Evolutionary conservation across 257 asterid genomes (phyloP).

Genomic region (Nicotiana tabacum): DNA sequence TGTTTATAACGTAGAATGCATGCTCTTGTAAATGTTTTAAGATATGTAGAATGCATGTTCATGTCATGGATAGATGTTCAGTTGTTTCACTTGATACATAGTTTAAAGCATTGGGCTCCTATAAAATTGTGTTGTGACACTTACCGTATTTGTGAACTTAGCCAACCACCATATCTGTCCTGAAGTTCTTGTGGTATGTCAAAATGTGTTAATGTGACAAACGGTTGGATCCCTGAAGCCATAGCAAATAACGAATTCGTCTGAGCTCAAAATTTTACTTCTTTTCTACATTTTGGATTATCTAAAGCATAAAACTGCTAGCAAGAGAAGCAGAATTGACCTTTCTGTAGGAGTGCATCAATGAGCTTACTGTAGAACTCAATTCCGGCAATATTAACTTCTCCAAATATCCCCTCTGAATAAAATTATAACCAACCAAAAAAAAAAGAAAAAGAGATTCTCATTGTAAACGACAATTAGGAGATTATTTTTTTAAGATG

Average conservation of each 20-base stretch:
- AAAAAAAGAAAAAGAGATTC: neutral
- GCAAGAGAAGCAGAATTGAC: slow-evolving; percentile 9
- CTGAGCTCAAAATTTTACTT: too few relatives aligned
- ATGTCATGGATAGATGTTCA: too few relatives aligned
- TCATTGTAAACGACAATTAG: neutral
- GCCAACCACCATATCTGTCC: slow-evolving; percentile 63
- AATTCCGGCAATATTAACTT: slow-evolving; percentile 47
- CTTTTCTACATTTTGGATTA: neutral
- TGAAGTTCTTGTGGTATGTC: slow-evolving; percentile 74
- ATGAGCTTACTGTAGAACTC: slow-evolving; percentile 49
- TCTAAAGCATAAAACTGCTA: neutral
- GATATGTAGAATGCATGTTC: too few relatives aligned
- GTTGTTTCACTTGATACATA: too few relatives aligned
- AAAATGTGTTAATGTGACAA: slow-evolving; percentile 50
- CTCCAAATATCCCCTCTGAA: slow-evolving; percentile 56
- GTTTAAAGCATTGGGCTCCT: too few relatives aligned
- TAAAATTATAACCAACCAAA: neutral
- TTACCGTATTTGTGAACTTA: slow-evolving; percentile 42
- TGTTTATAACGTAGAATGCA: too few relatives aligned
- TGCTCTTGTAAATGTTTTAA: too few relatives aligned
- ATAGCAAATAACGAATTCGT: neutral
- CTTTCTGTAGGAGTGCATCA: slow-evolving; percentile 46
- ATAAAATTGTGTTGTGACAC: too few relatives aligned
- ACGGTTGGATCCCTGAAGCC: slow-evolving; percentile 53
- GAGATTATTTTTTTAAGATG: neutral